Evolutionary conservation across 2,329 filamentous ascomycete species (phyloP), one percentile per base, ranked within the genome.

Genomic region (Colletotrichum eremochloae): DNA sequence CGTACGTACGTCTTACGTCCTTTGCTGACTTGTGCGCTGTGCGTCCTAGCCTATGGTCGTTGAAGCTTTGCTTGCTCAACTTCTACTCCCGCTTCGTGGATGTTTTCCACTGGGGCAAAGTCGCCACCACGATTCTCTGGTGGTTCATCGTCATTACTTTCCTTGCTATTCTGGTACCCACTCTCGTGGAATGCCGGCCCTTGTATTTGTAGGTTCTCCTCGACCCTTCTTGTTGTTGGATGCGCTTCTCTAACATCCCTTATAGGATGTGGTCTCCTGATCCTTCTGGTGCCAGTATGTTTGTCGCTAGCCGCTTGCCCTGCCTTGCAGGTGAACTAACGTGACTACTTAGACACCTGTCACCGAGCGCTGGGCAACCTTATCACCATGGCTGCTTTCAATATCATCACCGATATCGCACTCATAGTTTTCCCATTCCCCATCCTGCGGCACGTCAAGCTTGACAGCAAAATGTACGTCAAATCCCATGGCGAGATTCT

Each of bases 31-130:
- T 24, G 48, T 8, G 24, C 24, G 24, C 8, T 31, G 44, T 36
- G 7, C 36, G 9, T n/a, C 6, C 5, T 18, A 80, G 79, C 63
- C 38, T 80, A 11, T 80, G 79, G 79, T 76, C 69, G 4, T 74
- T 80, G 38, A 80, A 80, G 75, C 57, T 80, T 9, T 78, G 76
- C 52, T 42, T 80, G 29, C 69, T 80, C 48, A 74, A 75, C 36
- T 80, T 80, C 62, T 80, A 80, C 68, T 77, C 78, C 0, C 79
- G 79, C 29, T 80, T 80, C 58, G 74, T 80, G 36, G 62, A 78
- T 60, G 42, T 70, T 14, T 71, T 76, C 18, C 61, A 68, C 9
- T 76, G 75, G 73, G 79, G 79, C 15, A 76, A 75, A 33, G 5
- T 62, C 9, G 77, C 74, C 31, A 74, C 74, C 1, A 67, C 68